A percentile compares a stretch with the other conserved stretches of the same genome.
Conservation (phyloP, 1,139 yeast genomes). For the Protomyces pachydermus region DNA sequence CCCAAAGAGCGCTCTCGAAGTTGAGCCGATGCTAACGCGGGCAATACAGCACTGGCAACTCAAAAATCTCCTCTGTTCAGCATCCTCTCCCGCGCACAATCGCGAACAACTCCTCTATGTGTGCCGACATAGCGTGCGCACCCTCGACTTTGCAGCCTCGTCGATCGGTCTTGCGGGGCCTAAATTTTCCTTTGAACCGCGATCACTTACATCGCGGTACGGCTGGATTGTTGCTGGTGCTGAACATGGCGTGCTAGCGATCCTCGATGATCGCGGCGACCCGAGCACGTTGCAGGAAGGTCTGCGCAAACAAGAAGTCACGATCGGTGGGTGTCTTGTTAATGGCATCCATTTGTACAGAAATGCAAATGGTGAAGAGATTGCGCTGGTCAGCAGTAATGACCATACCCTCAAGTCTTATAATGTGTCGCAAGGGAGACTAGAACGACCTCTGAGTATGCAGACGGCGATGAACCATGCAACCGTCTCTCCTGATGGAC, state of each 20-base stretch:
- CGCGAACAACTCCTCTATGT: conserved; percentile 15
- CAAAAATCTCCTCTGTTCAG: conserved; percentile 11
- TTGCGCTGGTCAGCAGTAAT: conserved; percentile 17
- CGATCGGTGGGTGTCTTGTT: conserved; percentile 14
- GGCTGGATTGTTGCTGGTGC: conserved; percentile 23
- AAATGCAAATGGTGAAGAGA: background rate
- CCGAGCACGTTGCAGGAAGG: background rate
- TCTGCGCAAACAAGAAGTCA: conserved; percentile 3
- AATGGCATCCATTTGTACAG: conserved; percentile 14
- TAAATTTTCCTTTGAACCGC: conserved; percentile 19
- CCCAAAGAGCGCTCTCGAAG: background rate
- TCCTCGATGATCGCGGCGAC: background rate
- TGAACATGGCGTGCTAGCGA: conserved; percentile 15
- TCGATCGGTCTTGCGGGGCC: conserved; percentile 2
- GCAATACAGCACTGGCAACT: conserved; percentile 10
- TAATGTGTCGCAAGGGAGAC: background rate
- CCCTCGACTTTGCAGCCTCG: background rate
- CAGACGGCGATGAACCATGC: conserved; percentile 28
- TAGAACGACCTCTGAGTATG: conserved; percentile 4
- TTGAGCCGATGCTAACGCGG: background rate
- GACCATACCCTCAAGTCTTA: conserved; percentile 13
- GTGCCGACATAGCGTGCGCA: conserved; percentile 18
- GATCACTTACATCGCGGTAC: conserved; percentile 4
- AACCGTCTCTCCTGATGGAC: conserved; percentile 24
- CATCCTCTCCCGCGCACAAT: background rate